Evolutionary conservation across 129 eudicot genomes (phyloP), one percentile per base, ranked within the genome.

Genomic region (Pulicaria dysenterica): DNA sequence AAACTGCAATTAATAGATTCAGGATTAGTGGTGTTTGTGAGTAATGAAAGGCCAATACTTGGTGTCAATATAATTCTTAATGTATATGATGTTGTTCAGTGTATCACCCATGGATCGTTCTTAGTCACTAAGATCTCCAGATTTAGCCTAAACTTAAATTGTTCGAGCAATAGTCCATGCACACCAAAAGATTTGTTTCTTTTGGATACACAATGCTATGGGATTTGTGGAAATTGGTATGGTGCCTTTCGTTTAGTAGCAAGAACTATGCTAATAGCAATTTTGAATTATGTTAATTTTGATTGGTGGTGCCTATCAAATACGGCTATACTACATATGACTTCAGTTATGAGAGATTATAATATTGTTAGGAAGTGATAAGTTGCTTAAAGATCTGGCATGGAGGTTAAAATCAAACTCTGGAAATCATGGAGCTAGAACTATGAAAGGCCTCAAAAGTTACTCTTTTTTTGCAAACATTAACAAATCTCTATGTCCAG

Each of bases 51-150:
- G 13, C 14, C 47, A 68, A 14, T 49, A 68, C 43, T 48, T 68
- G 73, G 60, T 49, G 47, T 34, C 9, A 47, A 34, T 38, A 40
- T 70, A 0, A 43, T 16, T 41, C 55, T 14, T 44, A 7, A 16
- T 70, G 38, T 51, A 7, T 51, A 51, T 51, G 45, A 14, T 13
- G 6, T 10, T 53, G n/a, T 38, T 53, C 38, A 69, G 44, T 40
- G 39, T 51, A 55, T 69, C 17, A 15, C 45, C 14, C 17, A 37
- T 68, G 73, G 73, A 68, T 49, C 13, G 16, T 49, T 86, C 81
- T 69, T 36, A 24, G 5, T 45, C 7, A 19, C 47, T 73, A 14
- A 60, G 70, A 73, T 47, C 62, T 73, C 24, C 45, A 38, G 46
- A 10, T 34, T 46, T 48, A 9, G 69, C 58, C 8, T 13, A 44